Conservation (phyloP, 345 rosid genomes). For the Kernera saxatilis region DNA sequence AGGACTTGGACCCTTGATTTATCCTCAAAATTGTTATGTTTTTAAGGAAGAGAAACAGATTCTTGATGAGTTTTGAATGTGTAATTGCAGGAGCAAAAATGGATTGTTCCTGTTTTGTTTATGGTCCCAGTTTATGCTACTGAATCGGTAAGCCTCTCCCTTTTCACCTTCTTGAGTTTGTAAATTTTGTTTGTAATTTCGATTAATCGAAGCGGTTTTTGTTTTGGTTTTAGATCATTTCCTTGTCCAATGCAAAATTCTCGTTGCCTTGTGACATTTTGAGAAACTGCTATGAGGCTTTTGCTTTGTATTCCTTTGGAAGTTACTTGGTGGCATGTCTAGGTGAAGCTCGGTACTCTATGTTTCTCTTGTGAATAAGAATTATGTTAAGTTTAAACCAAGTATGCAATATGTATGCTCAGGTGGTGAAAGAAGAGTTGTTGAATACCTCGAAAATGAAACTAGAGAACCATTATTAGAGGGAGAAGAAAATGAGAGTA, state of each 20-base stretch:
- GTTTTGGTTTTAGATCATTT: conserved; percentile 40
- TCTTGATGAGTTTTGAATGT: neutral
- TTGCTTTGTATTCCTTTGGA: conserved; percentile 82
- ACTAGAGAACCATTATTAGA: conserved; percentile 46
- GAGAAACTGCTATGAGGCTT: conserved; percentile 89
- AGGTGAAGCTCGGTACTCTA: conserved; percentile 38
- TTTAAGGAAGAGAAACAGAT: neutral
- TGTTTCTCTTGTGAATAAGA: neutral
- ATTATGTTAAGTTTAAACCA: neutral
- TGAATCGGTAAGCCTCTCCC: conserved; percentile 57
- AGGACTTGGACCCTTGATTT: too few species aligned
- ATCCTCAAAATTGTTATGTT: neutral
- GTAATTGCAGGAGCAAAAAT: conserved; percentile 71
- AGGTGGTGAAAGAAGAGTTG: conserved; percentile 75
- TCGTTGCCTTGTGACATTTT: conserved; percentile 73
- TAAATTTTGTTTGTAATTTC: neutral
- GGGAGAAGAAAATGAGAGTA: conserved; percentile 26
- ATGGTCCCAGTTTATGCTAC: conserved; percentile 89
- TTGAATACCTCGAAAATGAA: conserved; percentile 57
- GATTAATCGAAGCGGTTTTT: neutral
- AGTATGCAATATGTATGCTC: neutral
- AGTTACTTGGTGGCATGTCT: conserved; percentile 88
- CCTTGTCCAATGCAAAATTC: conserved; percentile 52
- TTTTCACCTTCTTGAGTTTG: neutral
- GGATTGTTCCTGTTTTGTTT: conserved; percentile 69